Conservation (phyloP, 495 filamentous ascomycete genomes). For the Tetracladium setigerum region DNA sequence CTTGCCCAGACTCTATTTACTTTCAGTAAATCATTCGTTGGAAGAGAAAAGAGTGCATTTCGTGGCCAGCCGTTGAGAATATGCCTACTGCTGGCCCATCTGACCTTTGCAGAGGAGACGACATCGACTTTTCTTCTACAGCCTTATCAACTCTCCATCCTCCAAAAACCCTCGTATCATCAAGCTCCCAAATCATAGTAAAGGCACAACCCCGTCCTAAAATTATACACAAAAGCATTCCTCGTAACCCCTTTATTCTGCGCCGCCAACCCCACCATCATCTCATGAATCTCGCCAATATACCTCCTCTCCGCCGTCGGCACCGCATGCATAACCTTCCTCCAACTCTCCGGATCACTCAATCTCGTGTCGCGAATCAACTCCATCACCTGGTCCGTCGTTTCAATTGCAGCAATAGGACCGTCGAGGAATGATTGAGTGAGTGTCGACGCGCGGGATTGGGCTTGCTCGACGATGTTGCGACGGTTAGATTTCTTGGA, state of each 20-base stretch:
- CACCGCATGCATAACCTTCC: slow-evolving; percentile 67
- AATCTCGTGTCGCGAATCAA: slow-evolving; percentile 67
- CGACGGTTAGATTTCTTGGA: slow-evolving; percentile 86
- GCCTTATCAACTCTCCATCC: too few species aligned
- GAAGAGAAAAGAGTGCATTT: too few species aligned
- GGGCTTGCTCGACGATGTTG: slow-evolving; percentile 76
- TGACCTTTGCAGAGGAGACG: too few species aligned
- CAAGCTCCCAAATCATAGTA: slow-evolving; percentile 62
- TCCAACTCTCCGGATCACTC: slow-evolving; percentile 81
- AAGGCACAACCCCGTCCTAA: slow-evolving; percentile 64
- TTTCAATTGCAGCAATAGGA: slow-evolving; percentile 84
- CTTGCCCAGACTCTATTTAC: too few species aligned
- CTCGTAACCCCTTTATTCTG: slow-evolving; percentile 45
- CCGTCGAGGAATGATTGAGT: slow-evolving; percentile 60
- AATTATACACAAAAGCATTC: slow-evolving; percentile 76
- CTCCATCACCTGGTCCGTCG: slow-evolving; percentile 77
- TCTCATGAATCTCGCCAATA: slow-evolving; percentile 74
- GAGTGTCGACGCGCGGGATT: slow-evolving; percentile 52
- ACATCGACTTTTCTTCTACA: too few species aligned
- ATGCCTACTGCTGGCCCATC: too few species aligned
- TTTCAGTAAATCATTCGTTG: too few species aligned
- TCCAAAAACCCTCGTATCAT: not conserved
- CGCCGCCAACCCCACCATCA: slow-evolving; percentile 56
- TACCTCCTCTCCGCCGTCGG: slow-evolving; percentile 77
- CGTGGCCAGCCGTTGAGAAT: too few species aligned